Percentiles rank a stretch among this genome's conserved stretches.
These are phyloP conservation scores for Phlyctochytrium arcticum DNA, from an alignment of 192 early-diverging fungal species.

Conservation along the genomic window DNA sequence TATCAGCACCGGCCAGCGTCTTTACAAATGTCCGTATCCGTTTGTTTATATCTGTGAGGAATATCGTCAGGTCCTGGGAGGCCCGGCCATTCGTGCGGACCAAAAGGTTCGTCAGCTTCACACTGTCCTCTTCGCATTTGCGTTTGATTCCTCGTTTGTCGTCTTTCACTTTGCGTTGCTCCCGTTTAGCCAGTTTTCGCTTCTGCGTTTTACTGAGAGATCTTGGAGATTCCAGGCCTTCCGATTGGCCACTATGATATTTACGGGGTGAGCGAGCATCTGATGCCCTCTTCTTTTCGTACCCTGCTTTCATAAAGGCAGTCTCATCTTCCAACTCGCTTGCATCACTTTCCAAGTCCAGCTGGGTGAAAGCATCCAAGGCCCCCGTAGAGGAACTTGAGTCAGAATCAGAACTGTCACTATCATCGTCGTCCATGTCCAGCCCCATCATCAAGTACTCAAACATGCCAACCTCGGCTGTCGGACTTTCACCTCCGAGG, in stretches of 20 bases:
- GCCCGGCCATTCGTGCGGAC: constrained; percentile 10
- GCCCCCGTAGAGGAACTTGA: not conserved
- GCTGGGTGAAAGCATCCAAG: not conserved
- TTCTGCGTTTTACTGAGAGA: constrained; percentile 2
- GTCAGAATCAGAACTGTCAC: not conserved
- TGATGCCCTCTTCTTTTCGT: constrained; percentile 15
- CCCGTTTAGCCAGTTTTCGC: not conserved
- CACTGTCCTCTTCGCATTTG: constrained; percentile 13
- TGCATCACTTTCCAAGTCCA: constrained; percentile 12
- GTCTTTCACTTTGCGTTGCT: not conserved
- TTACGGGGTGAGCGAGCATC: not conserved
- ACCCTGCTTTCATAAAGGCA: constrained; percentile 5
- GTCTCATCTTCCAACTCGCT: constrained; percentile 17
- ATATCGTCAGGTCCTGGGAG: not conserved
- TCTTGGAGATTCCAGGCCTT: not conserved
- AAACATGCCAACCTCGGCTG: constrained; percentile 1
- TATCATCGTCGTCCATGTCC: not conserved
- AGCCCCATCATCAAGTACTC: constrained; percentile 11
- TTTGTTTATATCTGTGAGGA: constrained; percentile 18
- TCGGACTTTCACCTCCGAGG: no score
- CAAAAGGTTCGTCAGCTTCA: not conserved
- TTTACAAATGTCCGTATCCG: constrained; percentile 17
- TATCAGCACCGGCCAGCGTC: not conserved
- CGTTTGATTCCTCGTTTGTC: constrained; percentile 6
- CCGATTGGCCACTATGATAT: not conserved